These are phyloP conservation scores for Dryas alaskensis DNA, from an alignment of 306 rosid species.

Conservation along the genomic window DNA sequence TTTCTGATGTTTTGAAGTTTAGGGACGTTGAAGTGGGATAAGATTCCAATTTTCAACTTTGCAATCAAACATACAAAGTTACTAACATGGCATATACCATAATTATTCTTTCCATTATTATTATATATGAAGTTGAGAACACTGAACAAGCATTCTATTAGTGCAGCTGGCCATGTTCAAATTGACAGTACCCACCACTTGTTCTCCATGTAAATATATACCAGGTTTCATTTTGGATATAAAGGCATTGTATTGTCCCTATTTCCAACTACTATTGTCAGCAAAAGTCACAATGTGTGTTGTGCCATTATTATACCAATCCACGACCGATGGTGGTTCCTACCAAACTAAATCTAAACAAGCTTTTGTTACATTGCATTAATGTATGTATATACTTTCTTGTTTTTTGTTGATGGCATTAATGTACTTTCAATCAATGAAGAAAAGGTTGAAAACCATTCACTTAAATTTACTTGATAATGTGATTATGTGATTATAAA, in stretches of 20 bases:
- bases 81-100: background rate
- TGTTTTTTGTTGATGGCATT: background rate
- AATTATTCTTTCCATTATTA: constrained; percentile 14
- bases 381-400: background rate
- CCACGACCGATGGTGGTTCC: background rate
- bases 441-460: background rate
- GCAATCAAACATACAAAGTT: background rate
- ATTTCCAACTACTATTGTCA: constrained; percentile 14
- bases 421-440: background rate
- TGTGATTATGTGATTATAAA: no score
- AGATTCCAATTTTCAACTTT: no score
- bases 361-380: background rate
- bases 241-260: background rate
- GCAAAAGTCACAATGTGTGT: background rate
- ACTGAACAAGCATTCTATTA: background rate
- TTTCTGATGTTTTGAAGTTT: no score
- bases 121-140: background rate
- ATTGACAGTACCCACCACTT: background rate
- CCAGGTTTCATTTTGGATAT: background rate
- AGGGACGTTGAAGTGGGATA: no score
- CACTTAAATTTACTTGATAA: no score
- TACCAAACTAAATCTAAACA: background rate
- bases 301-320: background rate
- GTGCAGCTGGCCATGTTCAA: constrained; percentile 32
- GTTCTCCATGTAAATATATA: background rate